Evolutionary conservation across 495 filamentous ascomycete genomes (phyloP).

Genomic region (Pyrenula aspistea): DNA sequence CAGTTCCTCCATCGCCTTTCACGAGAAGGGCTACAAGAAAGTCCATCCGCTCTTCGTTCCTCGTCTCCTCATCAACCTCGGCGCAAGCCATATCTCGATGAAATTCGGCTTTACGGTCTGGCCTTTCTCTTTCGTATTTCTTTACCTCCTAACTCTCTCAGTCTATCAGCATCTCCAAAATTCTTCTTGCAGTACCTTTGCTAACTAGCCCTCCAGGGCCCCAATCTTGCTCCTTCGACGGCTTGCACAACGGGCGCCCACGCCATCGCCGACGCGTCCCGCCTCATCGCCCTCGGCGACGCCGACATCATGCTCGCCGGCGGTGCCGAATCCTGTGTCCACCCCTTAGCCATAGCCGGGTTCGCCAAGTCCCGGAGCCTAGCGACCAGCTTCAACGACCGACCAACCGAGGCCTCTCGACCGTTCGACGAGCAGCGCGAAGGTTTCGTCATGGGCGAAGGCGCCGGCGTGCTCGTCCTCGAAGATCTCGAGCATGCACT

Average conservation of each 20-base stretch:
- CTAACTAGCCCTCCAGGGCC: slow-evolving; percentile 40
- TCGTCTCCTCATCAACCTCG: slow-evolving; percentile 84
- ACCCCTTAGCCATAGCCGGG: slow-evolving; percentile 83
- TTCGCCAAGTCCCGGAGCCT: slow-evolving; percentile 82
- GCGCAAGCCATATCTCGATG: slow-evolving; percentile 90
- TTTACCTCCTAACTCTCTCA: neutral
- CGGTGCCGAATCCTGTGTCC: slow-evolving; percentile 89
- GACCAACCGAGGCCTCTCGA: slow-evolving; percentile 61
- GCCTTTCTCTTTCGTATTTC: neutral
- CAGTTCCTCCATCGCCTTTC: slow-evolving; percentile 63
- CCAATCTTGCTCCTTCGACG: slow-evolving; percentile 83
- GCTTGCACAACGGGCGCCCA: slow-evolving; percentile 94
- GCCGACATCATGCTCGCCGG: slow-evolving; percentile 93
- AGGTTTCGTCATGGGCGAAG: slow-evolving; percentile 91
- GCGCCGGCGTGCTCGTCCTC: slow-evolving; percentile 74
- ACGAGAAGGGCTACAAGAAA: slow-evolving; percentile 70
- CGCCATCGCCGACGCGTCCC: slow-evolving; percentile 81
- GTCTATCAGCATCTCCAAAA: too few species aligned
- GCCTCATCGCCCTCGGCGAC: slow-evolving; percentile 82
- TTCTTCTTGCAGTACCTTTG: neutral
- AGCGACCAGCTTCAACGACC: slow-evolving; percentile 65
- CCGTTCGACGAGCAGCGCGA: slow-evolving; percentile 75
- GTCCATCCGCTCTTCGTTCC: slow-evolving; percentile 89
- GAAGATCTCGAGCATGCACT: slow-evolving; percentile 89
- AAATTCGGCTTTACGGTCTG: slow-evolving; percentile 67